Percentiles rank a stretch among this genome's conserved stretches.
These are phyloP conservation scores for Russula sp. DNA, from an alignment of 768 basidiomycete species.

Conservation along the genomic window DNA sequence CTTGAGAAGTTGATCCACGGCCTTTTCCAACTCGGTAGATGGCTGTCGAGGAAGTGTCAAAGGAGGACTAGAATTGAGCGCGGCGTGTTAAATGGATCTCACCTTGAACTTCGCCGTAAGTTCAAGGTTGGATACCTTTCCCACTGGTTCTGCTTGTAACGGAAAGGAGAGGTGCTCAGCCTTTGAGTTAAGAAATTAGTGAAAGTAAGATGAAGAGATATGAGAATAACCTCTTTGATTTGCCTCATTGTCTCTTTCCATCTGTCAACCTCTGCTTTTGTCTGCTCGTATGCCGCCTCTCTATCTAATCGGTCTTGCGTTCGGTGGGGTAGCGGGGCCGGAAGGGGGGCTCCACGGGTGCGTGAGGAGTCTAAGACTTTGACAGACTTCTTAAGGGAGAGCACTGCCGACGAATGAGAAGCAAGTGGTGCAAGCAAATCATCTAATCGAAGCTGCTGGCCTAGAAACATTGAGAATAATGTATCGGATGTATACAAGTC, in stretches of 20 bases:
- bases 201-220: not conserved
- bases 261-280: conserved; percentile 86
- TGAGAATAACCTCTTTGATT: conserved; percentile 65
- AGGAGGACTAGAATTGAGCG: not conserved
- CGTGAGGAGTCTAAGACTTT: conserved; percentile 50
- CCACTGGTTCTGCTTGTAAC: conserved; percentile 53
- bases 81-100: conserved; percentile 10
- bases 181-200: conserved; percentile 30
- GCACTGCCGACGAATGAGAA: conserved; percentile 49
- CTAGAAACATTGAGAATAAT: conserved; percentile 24
- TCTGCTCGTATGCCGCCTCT: conserved; percentile 90
- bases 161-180: conserved; percentile 87
- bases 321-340: conserved; percentile 81
- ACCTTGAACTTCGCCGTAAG: conserved; percentile 83
- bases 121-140: conserved; percentile 61
- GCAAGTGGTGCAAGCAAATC: conserved; percentile 72
- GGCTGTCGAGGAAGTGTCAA: conserved; percentile 41
- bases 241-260: conserved; percentile 90
- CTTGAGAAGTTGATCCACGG: conserved; percentile 74
- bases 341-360: conserved; percentile 49
- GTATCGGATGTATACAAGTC: not conserved
- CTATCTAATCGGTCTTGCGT: conserved; percentile 87
- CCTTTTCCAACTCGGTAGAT: conserved; percentile 74
- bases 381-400: conserved; percentile 61
- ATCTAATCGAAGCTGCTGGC: conserved; percentile 57